Percentiles rank a stretch among this genome's conserved stretches.
phyloP scores from a whole-genome alignment of 192 early-diverging fungal species.

The Coemansia sp. region DNA sequence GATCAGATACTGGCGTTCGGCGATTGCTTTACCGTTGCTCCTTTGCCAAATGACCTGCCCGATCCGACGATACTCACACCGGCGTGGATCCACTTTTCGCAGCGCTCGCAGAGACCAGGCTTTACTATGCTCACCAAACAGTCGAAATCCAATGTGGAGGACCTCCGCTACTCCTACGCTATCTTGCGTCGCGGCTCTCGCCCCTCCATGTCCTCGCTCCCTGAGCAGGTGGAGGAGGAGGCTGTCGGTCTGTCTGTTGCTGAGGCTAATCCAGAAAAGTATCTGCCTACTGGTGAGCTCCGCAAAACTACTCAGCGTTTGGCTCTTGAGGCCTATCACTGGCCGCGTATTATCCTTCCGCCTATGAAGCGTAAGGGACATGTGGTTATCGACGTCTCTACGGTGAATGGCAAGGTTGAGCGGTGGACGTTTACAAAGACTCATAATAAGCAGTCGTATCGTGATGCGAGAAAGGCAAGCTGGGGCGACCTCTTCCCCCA shows the following conservation, averaged over 20 bases:
- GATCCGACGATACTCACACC: constrained; percentile 66
- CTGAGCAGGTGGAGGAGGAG: neutral
- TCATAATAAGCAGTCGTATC: constrained; percentile 66
- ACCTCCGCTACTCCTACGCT: constrained; percentile 75
- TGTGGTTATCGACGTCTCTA: constrained; percentile 68
- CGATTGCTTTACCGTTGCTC: constrained; percentile 71
- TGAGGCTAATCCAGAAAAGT: constrained; percentile 8
- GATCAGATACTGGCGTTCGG: constrained; percentile 56
- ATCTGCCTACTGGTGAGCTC: constrained; percentile 10
- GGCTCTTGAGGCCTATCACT: constrained; percentile 52
- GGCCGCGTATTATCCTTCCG: constrained; percentile 72
- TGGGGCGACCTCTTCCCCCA: constrained; percentile 89
- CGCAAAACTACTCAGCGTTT: constrained; percentile 23
- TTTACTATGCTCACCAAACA: constrained; percentile 69
- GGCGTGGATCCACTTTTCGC: constrained; percentile 81
- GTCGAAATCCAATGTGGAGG: constrained; percentile 66
- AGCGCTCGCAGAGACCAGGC: constrained; percentile 64
- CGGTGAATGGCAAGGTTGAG: constrained; percentile 57
- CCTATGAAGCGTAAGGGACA: constrained; percentile 78
- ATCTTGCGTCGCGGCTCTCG: constrained; percentile 67
- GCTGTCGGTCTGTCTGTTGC: neutral
- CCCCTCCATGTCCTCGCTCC: constrained; percentile 11
- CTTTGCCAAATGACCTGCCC: constrained; percentile 71
- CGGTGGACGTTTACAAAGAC: constrained; percentile 69
- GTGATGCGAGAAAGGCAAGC: constrained; percentile 69